Evolutionary conservation across 2,329 filamentous ascomycete genomes (phyloP), one percentile per base, ranked within the genome.

Genomic region (Phaeoacremonium minimum): DNA sequence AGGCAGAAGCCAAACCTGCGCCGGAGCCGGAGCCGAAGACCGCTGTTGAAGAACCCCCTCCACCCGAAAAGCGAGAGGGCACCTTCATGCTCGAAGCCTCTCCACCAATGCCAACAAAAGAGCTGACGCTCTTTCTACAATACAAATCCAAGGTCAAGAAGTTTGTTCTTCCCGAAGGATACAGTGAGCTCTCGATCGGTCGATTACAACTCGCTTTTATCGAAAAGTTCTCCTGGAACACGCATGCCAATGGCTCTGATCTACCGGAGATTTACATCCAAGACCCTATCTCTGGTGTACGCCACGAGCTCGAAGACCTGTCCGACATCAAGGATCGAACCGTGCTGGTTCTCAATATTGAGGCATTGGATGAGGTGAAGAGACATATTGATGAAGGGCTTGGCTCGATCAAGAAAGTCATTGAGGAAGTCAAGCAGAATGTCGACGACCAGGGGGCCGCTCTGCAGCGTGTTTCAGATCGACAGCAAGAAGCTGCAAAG

Each of bases 221-320:
- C 49, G 93, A 98, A 49, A 98, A 96, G 57, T 98, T 98, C 56
- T 93, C 91, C 0, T 98, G 94, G 90, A 97, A 95, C 51, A 96
- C 91, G 1, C 90, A 97, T 50, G 85, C 88, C 42, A 94, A 96
- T 51, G 93, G 93, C 7, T 79, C 81, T 12, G 93, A 98, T 56
- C 66, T 98, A 31, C 93, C 93, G 0, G 93, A 98, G 51, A 97
- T 98, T 13, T 96, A 98, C 58, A 93, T 98, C 13, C 93, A 98
- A 58, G 93, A 98, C 57, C 85, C 90, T 0, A 77, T 96, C 3
- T 97, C 93, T 7, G 93, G 93, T 1, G 86, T 98, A n/a, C 84
- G 93, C 13, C 91, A 98, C 58, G 93, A 98, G 63, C 67, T 98
- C 16, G 93, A 98, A 58, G 93, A 98, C 55, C 69, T 98, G 18